Conservation (phyloP, 2,329 filamentous ascomycete genomes). For the Ophiocordyceps camponoti-leonardi region DNA sequence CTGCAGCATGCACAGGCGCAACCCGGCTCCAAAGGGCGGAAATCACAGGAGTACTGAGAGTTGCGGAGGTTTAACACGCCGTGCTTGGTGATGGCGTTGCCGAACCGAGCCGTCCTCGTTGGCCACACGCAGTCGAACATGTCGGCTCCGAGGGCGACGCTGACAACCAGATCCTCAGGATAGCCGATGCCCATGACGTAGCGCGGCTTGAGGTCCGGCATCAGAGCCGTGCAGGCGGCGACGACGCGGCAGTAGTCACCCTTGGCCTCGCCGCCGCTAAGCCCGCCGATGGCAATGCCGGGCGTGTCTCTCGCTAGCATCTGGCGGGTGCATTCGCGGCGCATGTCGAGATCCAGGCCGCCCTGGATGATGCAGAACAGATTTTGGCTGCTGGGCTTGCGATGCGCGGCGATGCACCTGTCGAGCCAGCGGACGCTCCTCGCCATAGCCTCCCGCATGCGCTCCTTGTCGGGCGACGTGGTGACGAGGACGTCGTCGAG, state of each 20-base stretch:
- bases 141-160: conserved; percentile 83
- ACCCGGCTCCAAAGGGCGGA: conserved; percentile 64
- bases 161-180: conserved; percentile 88
- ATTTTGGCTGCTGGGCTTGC: conserved; percentile 69
- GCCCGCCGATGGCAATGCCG: conserved; percentile 86
- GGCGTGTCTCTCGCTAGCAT: conserved; percentile 89
- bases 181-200: conserved; percentile 99
- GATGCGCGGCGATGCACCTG: conserved; percentile 80
- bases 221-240: conserved; percentile 61
- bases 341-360: conserved; percentile 74
- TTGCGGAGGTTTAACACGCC: conserved; percentile 79
- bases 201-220: conserved; percentile 84
- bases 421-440: conserved; percentile 92
- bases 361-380: conserved; percentile 98
- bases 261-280: conserved; percentile 92
- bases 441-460: conserved; percentile 91
- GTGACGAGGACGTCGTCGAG: conserved; percentile 95
- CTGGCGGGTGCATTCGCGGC: conserved; percentile 62
- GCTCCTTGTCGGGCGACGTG: conserved; percentile 71
- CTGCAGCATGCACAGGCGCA: conserved; percentile 71
- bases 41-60: conserved; percentile 59
- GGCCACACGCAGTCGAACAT: conserved; percentile 99
- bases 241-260: conserved; percentile 84
- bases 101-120: conserved; percentile 86
- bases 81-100: conserved; percentile 70